Conservation (phyloP, 2,329 filamentous ascomycete genomes). For the Didymella keratinophila region DNA sequence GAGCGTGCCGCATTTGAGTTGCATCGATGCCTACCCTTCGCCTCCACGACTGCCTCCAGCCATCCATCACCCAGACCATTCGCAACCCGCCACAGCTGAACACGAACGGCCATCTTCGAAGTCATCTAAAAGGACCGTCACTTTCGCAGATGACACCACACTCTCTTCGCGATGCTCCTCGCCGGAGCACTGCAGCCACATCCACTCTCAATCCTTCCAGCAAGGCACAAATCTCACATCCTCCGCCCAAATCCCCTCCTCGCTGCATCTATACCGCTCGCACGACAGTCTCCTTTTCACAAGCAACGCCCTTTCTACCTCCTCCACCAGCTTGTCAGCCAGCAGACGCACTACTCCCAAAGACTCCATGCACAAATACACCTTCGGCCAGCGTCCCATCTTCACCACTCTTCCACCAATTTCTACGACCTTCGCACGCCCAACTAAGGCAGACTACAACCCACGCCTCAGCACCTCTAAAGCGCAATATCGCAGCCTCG, state of each 20-base stretch:
- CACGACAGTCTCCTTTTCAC: constrained; percentile 9
- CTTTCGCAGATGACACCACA: constrained; percentile 8
- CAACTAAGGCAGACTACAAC: not conserved
- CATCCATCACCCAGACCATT: not conserved
- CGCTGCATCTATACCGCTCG: constrained; percentile 9
- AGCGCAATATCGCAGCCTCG: constrained; percentile 13
- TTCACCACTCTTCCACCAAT: not conserved
- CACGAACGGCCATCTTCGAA: constrained; percentile 9
- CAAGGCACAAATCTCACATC: constrained; percentile 5
- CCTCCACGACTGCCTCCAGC: not conserved
- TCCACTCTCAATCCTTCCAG: not conserved
- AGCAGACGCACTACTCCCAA: constrained; percentile 17
- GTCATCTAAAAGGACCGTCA: constrained; percentile 1
- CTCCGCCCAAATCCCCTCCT: constrained; percentile 5
- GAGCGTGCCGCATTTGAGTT: not conserved
- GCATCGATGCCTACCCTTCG: not conserved
- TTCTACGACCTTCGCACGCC: not conserved
- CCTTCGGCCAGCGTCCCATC: constrained; percentile 19
- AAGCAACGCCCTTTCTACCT: not conserved
- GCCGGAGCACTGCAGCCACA: constrained; percentile 1
- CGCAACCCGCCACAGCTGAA: not conserved
- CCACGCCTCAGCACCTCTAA: constrained; percentile 10
- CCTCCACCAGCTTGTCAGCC: not conserved
- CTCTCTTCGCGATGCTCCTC: constrained; percentile 13
- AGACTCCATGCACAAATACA: constrained; percentile 22